A percentile compares a stretch with the other conserved stretches of the same genome.
Evolutionary conservation across 495 filamentous ascomycete species (phyloP).

Genomic region (Ramalina peruviana): DNA sequence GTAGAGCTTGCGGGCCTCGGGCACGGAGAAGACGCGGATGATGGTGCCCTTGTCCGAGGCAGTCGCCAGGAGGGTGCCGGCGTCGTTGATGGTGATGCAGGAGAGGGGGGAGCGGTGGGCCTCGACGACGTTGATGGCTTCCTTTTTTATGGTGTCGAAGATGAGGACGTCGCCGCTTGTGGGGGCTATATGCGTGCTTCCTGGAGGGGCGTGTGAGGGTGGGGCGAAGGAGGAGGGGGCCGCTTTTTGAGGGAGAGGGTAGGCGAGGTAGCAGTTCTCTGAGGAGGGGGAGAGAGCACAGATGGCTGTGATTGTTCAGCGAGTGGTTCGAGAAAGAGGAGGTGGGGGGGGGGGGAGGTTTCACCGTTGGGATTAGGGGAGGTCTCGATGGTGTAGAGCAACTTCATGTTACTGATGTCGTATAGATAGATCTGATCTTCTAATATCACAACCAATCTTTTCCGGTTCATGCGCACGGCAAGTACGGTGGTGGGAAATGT

Average conservation of each 20-base stretch:
- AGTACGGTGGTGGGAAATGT: constrained; percentile 92
- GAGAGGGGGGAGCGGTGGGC: constrained; percentile 89
- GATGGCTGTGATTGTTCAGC: constrained; percentile 45
- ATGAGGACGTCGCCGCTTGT: constrained; percentile 88
- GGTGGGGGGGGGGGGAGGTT: background rate
- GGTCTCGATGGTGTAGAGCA: constrained; percentile 78
- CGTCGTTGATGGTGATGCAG: constrained; percentile 76
- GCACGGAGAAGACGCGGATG: constrained; percentile 85
- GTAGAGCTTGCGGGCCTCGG: constrained; percentile 77
- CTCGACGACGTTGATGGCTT: constrained; percentile 83
- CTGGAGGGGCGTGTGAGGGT: constrained; percentile 76
- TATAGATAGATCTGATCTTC: constrained; percentile 96
- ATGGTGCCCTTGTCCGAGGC: constrained; percentile 96
- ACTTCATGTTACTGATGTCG: constrained; percentile 95
- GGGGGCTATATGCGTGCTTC: constrained; percentile 54
- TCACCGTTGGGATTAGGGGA: constrained; percentile 78
- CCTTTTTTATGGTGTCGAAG: constrained; percentile 72
- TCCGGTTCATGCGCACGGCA: constrained; percentile 84
- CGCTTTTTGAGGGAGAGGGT: constrained; percentile 76
- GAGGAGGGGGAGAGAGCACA: constrained; percentile 86
- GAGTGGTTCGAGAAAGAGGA: background rate
- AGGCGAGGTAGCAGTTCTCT: constrained; percentile 89
- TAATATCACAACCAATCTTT: constrained; percentile 80
- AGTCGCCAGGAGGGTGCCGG: constrained; percentile 87
- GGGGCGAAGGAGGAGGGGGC: constrained; percentile 44